These are phyloP conservation scores for Wickerhamiella sorbophila DNA, from an alignment of 805 yeast species.

Conservation along the genomic window DNA sequence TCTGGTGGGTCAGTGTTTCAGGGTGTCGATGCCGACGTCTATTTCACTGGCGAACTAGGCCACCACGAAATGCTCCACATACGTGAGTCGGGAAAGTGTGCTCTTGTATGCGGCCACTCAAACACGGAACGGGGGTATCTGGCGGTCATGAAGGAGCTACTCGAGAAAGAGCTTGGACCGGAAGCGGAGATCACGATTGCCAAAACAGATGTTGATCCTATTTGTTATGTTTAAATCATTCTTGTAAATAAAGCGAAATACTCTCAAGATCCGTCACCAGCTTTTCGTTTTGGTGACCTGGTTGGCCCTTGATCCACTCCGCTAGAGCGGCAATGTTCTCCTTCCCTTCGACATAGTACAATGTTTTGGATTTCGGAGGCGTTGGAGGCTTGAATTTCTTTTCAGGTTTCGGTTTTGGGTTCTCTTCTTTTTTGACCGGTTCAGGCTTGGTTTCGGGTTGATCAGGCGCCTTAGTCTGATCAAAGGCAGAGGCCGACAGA, in stretches of 20 bases:
- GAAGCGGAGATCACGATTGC: constrained; percentile 36
- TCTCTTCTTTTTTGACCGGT: background rate
- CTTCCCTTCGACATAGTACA: constrained; percentile 19
- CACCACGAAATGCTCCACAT: constrained; percentile 78
- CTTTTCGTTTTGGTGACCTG: constrained; percentile 5
- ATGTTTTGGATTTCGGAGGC: constrained; percentile 8
- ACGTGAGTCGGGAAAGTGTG: constrained; percentile 56
- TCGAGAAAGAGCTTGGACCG: constrained; percentile 29
- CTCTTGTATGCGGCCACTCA: constrained; percentile 74
- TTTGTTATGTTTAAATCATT: constrained; percentile 23
- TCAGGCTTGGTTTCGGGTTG: background rate
- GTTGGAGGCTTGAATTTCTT: constrained; percentile 8
- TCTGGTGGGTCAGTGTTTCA: constrained; percentile 71
- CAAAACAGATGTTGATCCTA: constrained; percentile 51
- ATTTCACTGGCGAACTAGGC: constrained; percentile 82
- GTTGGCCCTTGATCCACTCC: constrained; percentile 19
- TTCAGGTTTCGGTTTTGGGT: constrained; percentile 7
- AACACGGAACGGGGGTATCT: constrained; percentile 88
- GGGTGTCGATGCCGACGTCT: constrained; percentile 46
- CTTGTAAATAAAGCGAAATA: constrained; percentile 3
- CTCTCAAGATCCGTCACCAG: constrained; percentile 13
- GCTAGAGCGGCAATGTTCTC: constrained; percentile 16
- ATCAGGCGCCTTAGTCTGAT: background rate
- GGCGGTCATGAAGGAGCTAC: constrained; percentile 34
- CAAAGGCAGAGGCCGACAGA: too few species aligned